Base-by-base conservation (phyloP, 305 asterid genomes). In the Fraxinus dipetala region DNA sequence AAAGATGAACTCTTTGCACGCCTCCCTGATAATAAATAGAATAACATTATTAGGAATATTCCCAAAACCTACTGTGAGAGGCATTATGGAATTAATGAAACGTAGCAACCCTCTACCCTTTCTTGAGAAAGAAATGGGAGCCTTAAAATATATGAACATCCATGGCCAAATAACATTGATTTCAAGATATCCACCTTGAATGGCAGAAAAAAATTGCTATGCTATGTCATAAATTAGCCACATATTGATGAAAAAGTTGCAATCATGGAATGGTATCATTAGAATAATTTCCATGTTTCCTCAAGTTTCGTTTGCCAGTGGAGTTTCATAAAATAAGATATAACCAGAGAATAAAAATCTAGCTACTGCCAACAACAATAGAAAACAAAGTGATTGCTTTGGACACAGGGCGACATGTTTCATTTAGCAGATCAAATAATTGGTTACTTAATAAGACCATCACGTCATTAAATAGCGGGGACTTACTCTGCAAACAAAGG, bases 401-500 rank as follows among this genome's bases (percentile, higher is more conserved):
- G 20, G 16, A 74, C 51, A 79, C 54, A 51, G 30, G 72, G 63
- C 48, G 10, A 78, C 36, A 5, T 5, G 40, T 31, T 48, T 54
- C 72, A 6, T 38, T 32, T 26, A 35, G 77, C 82, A 70, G 13
- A 81, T 61, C 80, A 76, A 51, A 69, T 48, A 72, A 45, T 34
- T 61, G 76, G 24, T 48, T 61, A 70, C 48, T 18, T 56, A 63
- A 43, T 63, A 61, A 22, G 81, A 9, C 35, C 35, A 65, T 65
- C 18, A 4, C 0, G 9, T 65, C n/a, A 69, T 69, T 69, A 69
- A 69, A 72, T 26, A 18, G 40, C 31, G 40, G 81, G 79, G 56
- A 85, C 94, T 82, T 82, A 96, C 99, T 86, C 95, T 92, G 88
- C 99, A 96, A 85, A 94, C 99, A 90, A 93, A 96, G 81, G 99